Evolutionary conservation across 441 rosid genomes (phyloP), one percentile per base, ranked within the genome.

Genomic region (Mallotus japonicus): DNA sequence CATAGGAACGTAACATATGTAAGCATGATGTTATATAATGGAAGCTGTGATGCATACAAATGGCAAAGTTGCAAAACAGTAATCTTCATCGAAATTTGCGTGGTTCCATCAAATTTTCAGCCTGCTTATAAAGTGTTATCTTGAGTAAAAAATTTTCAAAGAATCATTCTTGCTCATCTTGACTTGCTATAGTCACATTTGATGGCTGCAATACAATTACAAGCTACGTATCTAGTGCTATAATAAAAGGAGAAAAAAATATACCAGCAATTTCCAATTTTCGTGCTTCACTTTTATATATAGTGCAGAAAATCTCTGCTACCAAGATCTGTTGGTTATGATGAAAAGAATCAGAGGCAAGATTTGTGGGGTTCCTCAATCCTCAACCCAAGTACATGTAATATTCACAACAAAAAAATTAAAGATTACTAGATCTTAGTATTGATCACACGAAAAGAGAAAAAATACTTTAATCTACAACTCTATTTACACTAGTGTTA

Each of bases 141-240:
- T 5, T 17, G 24, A 60, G 58, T 28, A 54, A 10, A 49, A 12
- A 53, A 58, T 13, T 69, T 72, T 72, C 76, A 73, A 78, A 20
- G 66, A n/a, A 42, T 62, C 71, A 53, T 62, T 55, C 60, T 68
- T 72, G 24, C 49, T 59, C 69, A 58, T 46, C 70, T 74, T 77
- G 77, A 77, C 77, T 76, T 69, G 55, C 8, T 19, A 28, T 19
- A 28, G 42, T 74, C 77, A 58, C 71, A 57, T 73, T 65, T 14
- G 62, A 32, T 65, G 76, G 76, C 66, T 68, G 68, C 32, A 28
- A 53, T 28, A 28, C 32, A 28, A 28, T 28, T 37, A 22, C 51
- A 60, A 67, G 56, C 34, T 10, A 44, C 11, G 51, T 28, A 28
- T 10, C 0, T 16, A 24, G 15, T 6, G 4, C 7, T 1, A 47